Conservation (phyloP, 2,329 filamentous ascomycete species). For the Daldinia sp. region DNA sequence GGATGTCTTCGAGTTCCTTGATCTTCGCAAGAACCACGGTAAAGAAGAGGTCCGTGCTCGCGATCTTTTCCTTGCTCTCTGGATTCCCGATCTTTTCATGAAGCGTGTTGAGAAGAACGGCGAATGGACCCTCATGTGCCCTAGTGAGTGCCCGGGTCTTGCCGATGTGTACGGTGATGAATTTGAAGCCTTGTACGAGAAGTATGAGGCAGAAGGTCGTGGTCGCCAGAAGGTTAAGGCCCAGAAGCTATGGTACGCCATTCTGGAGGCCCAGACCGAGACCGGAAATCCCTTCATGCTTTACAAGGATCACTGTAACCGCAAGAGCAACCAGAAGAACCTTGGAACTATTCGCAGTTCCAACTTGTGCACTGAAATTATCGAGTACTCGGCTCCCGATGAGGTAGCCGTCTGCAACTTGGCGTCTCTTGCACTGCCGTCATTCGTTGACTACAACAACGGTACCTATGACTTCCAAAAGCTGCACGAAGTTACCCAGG, state of each 20-base stretch:
- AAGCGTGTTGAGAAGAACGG: conserved; percentile 97
- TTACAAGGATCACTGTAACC: conserved; percentile 98
- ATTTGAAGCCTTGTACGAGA: conserved; percentile 93
- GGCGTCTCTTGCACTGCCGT: conserved; percentile 91
- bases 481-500: conserved; percentile 92
- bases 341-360: conserved; percentile 98
- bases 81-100: conserved; percentile 99
- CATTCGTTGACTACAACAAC: conserved; percentile 87
- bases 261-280: conserved; percentile 97
- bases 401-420: conserved; percentile 99
- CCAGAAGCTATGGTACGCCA: conserved; percentile 99
- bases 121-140: conserved; percentile 98
- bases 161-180: conserved; percentile 98
- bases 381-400: conserved; percentile 96
- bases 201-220: conserved; percentile 88
- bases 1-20: conserved; percentile 96
- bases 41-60: conserved; percentile 98
- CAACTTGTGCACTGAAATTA: conserved; percentile 98
- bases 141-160: conserved; percentile 93
- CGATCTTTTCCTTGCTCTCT: conserved; percentile 96
- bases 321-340: conserved; percentile 99
- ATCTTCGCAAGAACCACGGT: conserved; percentile 98
- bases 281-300: conserved; percentile 99
- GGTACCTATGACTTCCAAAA: conserved; percentile 95
- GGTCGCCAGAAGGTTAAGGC: conserved; percentile 94